These are phyloP conservation scores for Musa beccarii DNA, from an alignment of 176 grass and related monocot species.

Conservation along the genomic window DNA sequence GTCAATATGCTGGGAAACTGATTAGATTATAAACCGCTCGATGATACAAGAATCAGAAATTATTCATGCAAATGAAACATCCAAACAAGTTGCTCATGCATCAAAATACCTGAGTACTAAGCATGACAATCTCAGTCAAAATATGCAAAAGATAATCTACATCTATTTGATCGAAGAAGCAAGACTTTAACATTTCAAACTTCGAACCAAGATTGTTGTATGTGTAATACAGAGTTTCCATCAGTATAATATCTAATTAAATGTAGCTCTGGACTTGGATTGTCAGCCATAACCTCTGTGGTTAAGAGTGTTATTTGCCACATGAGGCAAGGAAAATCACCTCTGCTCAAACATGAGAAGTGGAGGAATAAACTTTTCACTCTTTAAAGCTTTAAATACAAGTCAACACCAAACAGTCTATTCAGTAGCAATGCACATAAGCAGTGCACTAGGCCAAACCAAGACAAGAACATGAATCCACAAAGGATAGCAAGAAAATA, in stretches of 20 bases:
- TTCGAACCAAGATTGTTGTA: not conserved
- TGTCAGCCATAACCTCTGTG: not conserved
- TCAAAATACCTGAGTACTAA: not conserved
- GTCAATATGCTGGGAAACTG: not conserved
- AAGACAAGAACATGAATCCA: not conserved
- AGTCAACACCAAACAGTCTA: not conserved
- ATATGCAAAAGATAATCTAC: not conserved
- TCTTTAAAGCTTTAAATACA: not conserved
- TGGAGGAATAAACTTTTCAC: not conserved
- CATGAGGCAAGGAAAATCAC: not conserved
- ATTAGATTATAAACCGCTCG: not conserved
- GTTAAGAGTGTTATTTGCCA: not conserved
- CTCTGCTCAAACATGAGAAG: slow-evolving; percentile 4
- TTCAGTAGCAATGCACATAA: not conserved
- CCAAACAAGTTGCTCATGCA: not conserved
- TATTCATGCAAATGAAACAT: not conserved
- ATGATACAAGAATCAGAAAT: not conserved
- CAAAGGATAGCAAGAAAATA: not conserved
- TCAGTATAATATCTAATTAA: slow-evolving; percentile 4
- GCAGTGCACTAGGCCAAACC: not conserved
- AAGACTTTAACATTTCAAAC: not conserved
- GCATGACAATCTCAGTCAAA: not conserved
- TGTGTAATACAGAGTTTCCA: not conserved
- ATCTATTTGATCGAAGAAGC: not conserved
- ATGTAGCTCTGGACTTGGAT: not conserved